Evolutionary conservation across 345 rosid species (phyloP), one percentile per base, ranked within the genome.

Genomic region (Orychophragmus violaceus): DNA sequence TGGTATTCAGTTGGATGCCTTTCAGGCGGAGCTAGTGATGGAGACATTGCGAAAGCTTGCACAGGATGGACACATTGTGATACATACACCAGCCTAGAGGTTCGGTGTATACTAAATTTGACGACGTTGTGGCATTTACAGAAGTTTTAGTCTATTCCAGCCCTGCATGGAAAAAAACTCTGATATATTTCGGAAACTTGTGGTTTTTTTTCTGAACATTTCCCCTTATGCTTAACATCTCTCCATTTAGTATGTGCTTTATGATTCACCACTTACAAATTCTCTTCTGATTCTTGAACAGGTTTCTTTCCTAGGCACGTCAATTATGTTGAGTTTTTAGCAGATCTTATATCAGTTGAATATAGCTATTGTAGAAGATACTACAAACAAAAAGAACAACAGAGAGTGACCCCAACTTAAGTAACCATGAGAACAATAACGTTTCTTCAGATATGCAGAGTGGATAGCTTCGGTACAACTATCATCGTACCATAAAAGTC

Each of bases 51-150:
- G 77, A 65, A 87, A 82, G 78, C 96, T 94, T 54, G 92, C 87
- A 6, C 84, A 82, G 69, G 96, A 94, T 72, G 99, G 99, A 14
- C 99, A 90, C 79, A 88, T 97, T 61, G 96, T 94, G 44, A 88
- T 94, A 97, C 73, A 94, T 94, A 62, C 99, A 94, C 79, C 99
- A 94, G 68, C 99, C 99, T 73, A 83, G 99, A 83, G 82, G 99
- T 64, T 90, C 97, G 1, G 90, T 90, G 10, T 94, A 94, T 66
- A 72, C 66, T 60, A 94, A 90, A 83, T 94, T 94, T 44, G 99
- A 88, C 4, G 92, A 93, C 87, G 83, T 93, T 73, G 81, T 90
- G 79, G 77, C 90, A 78, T 83, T 90, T 63, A 67, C 97, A 53
- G 90, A 83, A 59, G 70, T 62, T 48, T 84, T 90, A 64, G 89